These are phyloP conservation scores for Pseudonitzschia pungens DNA, from an alignment of 108 stramenopile genomes.

Conservation along the genomic window DNA sequence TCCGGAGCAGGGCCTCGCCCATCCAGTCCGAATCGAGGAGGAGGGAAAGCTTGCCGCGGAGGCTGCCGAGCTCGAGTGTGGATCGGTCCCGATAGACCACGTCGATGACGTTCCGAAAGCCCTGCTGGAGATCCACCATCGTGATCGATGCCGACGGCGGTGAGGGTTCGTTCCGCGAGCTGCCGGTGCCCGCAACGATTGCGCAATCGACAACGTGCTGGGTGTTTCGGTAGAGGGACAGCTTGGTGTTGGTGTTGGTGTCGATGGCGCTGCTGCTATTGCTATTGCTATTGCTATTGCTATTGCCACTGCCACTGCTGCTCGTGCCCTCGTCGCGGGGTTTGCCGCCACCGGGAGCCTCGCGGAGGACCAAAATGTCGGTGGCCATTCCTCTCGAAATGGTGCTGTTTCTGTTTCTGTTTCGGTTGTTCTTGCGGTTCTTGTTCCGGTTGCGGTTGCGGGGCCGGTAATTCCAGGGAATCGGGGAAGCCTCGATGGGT, in stretches of 20 bases:
- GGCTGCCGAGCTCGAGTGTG: not conserved
- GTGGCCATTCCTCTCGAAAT: conserved; percentile 31
- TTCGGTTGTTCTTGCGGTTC: too few species aligned
- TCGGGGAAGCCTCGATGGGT: conserved; percentile 50
- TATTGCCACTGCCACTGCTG: too few species aligned
- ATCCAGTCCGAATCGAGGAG: conserved; percentile 31
- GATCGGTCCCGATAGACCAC: conserved; percentile 16
- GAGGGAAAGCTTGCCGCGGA: conserved; percentile 36
- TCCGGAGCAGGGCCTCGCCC: conserved; percentile 47
- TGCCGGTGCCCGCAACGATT: conserved; percentile 10
- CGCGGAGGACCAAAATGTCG: conserved; percentile 57
- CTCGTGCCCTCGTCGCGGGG: not conserved
- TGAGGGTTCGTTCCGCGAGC: not conserved
- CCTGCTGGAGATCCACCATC: conserved; percentile 33
- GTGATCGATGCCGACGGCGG: too few species aligned
- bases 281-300: too few species aligned
- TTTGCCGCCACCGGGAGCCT: too few species aligned
- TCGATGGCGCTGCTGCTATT: too few species aligned
- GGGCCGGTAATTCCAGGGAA: conserved; percentile 38
- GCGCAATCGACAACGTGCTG: conserved; percentile 47
- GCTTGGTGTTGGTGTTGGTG: conserved; percentile 9
- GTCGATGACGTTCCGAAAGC: conserved; percentile 53
- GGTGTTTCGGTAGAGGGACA: conserved; percentile 48
- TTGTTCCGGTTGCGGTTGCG: conserved; percentile 1
- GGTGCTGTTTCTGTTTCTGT: conserved; percentile 1